Conservation (phyloP, 2,329 filamentous ascomycete genomes). For the Paecilomyces sp. region DNA sequence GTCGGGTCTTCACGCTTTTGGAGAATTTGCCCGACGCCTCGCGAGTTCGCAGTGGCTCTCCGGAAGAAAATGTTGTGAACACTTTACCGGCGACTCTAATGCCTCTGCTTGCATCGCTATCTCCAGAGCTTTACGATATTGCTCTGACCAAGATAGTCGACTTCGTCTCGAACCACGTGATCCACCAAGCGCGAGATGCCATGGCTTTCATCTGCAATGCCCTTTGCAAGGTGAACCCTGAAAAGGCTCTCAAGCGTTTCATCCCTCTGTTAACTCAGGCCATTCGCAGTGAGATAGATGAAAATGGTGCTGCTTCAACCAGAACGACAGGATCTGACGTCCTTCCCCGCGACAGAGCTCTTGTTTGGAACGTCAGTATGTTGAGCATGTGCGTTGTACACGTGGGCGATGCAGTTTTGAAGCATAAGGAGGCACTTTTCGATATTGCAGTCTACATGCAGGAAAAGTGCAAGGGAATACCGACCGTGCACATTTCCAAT, state of each 20-base stretch:
- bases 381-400: constrained; percentile 98
- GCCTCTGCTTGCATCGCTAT: constrained; percentile 82
- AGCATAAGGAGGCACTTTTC: constrained; percentile 81
- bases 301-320: constrained; percentile 91
- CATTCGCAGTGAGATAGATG: constrained; percentile 93
- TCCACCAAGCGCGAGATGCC: constrained; percentile 92
- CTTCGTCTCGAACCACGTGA: constrained; percentile 89
- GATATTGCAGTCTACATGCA: constrained; percentile 96
- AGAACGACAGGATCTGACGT: constrained; percentile 91
- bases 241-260: constrained; percentile 85
- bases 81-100: constrained; percentile 86
- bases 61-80: constrained; percentile 95
- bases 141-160: constrained; percentile 85
- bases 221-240: constrained; percentile 88
- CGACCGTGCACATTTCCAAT: constrained; percentile 94
- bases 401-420: constrained; percentile 81
- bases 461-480: constrained; percentile 84
- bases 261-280: constrained; percentile 84
- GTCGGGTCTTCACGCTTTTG: constrained; percentile 88
- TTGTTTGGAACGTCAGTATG: constrained; percentile 97
- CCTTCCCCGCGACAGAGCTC: constrained; percentile 78
- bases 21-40: constrained; percentile 92
- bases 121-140: constrained; percentile 87
- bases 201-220: constrained; percentile 99
- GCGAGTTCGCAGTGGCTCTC: constrained; percentile 78